These are phyloP conservation scores for Chlorociboria aeruginascens DNA, from an alignment of 495 filamentous ascomycete species.

Conservation along the genomic window DNA sequence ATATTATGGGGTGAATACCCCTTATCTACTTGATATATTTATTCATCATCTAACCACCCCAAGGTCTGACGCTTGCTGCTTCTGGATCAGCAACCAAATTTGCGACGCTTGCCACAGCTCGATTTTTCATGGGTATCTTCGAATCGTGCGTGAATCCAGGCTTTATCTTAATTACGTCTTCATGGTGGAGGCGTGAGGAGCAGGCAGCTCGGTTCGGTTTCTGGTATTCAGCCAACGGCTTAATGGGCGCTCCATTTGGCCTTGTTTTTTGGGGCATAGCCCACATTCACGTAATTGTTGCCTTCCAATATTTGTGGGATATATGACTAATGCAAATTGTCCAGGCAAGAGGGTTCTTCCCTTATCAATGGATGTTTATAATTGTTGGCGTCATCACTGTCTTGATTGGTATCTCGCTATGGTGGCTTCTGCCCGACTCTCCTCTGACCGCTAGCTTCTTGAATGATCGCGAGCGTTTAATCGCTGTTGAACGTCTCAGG, in stretches of 20 bases:
- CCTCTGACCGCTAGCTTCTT: constrained; percentile 38
- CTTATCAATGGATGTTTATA: constrained; percentile 38
- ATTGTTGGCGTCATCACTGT: constrained; percentile 29
- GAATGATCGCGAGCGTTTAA: constrained; percentile 32
- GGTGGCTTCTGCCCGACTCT: constrained; percentile 38
- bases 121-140: background rate
- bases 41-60: constrained; percentile 16
- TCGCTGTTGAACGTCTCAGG: constrained; percentile 50
- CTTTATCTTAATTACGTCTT: constrained; percentile 2
- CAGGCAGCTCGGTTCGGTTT: background rate
- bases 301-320: background rate
- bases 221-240: constrained; percentile 4
- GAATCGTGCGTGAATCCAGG: background rate
- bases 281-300: background rate
- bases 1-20: constrained; percentile 40
- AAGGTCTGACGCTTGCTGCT: background rate
- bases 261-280: background rate
- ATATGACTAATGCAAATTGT: background rate
- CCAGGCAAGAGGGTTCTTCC: background rate
- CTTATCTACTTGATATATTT: background rate
- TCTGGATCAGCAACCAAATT: background rate
- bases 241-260: background rate
- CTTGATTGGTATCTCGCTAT: background rate
- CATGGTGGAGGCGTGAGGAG: background rate
- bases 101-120: background rate